A percentile compares a stretch with the other conserved stretches of the same genome.
phyloP scores from a whole-genome alignment of 768 basidiomycete species.

The Cyclocybe aegerita region DNA sequence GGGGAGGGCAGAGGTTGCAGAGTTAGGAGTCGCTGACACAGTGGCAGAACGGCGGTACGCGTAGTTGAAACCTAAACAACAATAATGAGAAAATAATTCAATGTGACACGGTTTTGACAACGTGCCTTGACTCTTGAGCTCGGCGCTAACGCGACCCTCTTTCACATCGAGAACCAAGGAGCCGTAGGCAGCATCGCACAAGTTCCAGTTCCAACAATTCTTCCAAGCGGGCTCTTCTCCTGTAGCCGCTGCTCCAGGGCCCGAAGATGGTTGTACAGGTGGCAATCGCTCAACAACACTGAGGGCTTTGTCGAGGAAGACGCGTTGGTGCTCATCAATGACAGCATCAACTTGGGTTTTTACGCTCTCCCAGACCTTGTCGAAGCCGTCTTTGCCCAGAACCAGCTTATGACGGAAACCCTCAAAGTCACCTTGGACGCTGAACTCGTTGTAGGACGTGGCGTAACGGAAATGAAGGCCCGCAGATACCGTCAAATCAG shows the following conservation, averaged over 20 bases:
- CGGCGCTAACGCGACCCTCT: slow-evolving; percentile 89
- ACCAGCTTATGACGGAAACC: slow-evolving; percentile 80
- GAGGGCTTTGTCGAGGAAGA: slow-evolving; percentile 86
- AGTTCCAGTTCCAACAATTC: slow-evolving; percentile 99
- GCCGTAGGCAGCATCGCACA: slow-evolving; percentile 95
- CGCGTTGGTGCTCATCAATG: slow-evolving; percentile 87
- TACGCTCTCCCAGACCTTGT: slow-evolving; percentile 94
- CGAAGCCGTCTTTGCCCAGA: slow-evolving; percentile 78
- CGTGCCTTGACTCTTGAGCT: slow-evolving; percentile 89
- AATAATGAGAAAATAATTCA: background rate
- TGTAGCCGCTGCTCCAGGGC: slow-evolving; percentile 48
- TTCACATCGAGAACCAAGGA: slow-evolving; percentile 85
- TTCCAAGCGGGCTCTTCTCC: slow-evolving; percentile 96
- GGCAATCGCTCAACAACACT: slow-evolving; percentile 84
- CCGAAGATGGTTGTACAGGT: slow-evolving; percentile 41
- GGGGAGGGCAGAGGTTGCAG: slow-evolving; percentile 52
- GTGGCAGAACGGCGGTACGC: slow-evolving; percentile 82
- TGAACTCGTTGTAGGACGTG: slow-evolving; percentile 95
- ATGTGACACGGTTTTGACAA: slow-evolving; percentile 1
- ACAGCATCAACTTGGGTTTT: slow-evolving; percentile 88
- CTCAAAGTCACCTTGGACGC: slow-evolving; percentile 87
- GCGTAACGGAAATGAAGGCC: slow-evolving; percentile 98
- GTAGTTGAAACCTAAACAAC: slow-evolving; percentile 79
- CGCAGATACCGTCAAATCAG: slow-evolving; percentile 91
- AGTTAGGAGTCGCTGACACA: slow-evolving; percentile 56